Evolutionary conservation across 2,329 filamentous ascomycete species (phyloP).

Genomic region (Botrytis medusae): DNA sequence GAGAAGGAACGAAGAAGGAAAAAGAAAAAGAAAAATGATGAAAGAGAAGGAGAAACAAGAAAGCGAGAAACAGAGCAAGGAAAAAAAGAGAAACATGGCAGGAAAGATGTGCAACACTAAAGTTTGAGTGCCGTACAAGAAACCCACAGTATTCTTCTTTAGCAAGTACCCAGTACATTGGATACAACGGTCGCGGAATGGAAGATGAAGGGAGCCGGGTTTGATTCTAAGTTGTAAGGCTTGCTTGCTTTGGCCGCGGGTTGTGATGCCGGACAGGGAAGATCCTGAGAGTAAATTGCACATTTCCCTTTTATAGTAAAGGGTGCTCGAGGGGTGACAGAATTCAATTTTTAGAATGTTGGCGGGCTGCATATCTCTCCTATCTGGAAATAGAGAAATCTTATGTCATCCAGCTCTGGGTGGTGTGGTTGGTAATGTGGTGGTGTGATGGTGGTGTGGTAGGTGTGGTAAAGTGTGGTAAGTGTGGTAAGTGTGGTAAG

Average conservation of each 20-base stretch:
- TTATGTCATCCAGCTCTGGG: not conserved
- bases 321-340: not conserved
- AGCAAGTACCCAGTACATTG: not conserved
- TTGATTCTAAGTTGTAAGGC: not conserved
- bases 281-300: constrained; percentile 8
- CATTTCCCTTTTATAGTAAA: not conserved
- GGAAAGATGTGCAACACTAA: not conserved
- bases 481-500: too few relatives aligned
- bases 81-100: not conserved
- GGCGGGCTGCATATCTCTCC: not conserved
- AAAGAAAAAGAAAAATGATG: not conserved
- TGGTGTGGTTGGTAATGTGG: not conserved
- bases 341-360: constrained; percentile 2
- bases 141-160: not conserved
- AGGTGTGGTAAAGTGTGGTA: not conserved
- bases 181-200: constrained; percentile 5
- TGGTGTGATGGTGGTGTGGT: not conserved
- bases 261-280: constrained; percentile 5
- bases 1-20: not conserved
- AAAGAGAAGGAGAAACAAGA: not conserved
- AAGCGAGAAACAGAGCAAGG: too few relatives aligned
- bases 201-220: not conserved
- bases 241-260: not conserved
- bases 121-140: not conserved
- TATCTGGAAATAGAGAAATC: constrained; percentile 15